Base-by-base conservation (phyloP, 148 eudicot species). In the Mesembryanthemum crystallinum region DNA sequence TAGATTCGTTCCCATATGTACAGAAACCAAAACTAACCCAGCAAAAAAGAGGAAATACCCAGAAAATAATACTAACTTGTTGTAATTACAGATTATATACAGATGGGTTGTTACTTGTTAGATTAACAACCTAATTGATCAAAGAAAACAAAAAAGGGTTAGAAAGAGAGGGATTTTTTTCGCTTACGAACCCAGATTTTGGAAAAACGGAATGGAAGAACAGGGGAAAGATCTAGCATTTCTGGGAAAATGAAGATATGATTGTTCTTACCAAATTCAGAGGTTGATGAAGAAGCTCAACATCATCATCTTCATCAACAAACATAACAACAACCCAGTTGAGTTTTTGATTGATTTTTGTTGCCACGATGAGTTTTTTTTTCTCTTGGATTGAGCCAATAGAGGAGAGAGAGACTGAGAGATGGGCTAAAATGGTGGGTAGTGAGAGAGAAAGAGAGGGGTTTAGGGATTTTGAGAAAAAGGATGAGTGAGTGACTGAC, bases 111-210 rank as follows among this genome's bases (percentile, higher is more conserved):
- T 60, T 39, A 69, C 73, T 59, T 69, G 37, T 67, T 47, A 29
- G 13, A 33, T 30, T 8, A 42, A 57, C 25, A 6, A 5, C 62
- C 24, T 57, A 23, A n/a, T n/a, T n/a, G 27, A 8, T 8, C 15
- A 10, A 3, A 29, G 20, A 27, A 57, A 17, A 12, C 6, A 23
- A 30, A n/a, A 43, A 3, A 17, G 30, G 45, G 23, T 29, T 33
- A 23, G 7, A 35, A 49, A 20, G 52, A 52, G 18, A 49, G 18
- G 70, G 37, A 1, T 84, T 89, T 89, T 88, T 88, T 84, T 51
- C 94, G 83, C 75, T 88, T 87, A 30, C 84, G 90, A 32, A 88
- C 84, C 87, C 86, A 89, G 49, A 84, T 78, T 79, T 80, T 84
- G 45, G 90, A 83, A 62, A 79, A 67, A 52, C 77, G 76, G 35